Evolutionary conservation across 495 filamentous ascomycete genomes (phyloP).

Genomic region (Aspergillus ellipticus): DNA sequence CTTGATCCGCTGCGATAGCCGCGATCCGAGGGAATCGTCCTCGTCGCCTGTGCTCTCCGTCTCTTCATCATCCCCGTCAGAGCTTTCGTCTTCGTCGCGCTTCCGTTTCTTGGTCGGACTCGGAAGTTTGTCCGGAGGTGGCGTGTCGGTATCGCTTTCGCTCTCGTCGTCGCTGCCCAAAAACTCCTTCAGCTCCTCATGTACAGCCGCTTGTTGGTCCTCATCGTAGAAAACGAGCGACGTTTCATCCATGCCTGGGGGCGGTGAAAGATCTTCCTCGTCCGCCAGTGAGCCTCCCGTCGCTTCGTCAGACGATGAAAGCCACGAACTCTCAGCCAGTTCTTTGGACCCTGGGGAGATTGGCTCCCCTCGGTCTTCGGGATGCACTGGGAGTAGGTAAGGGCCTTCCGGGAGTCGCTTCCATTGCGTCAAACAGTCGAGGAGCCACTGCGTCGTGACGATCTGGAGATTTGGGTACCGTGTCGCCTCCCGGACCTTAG

Average conservation of each 20-base stretch:
- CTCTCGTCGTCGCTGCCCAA: conserved; percentile 63
- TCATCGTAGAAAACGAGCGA: conserved; percentile 42
- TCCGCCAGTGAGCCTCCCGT: conserved; percentile 37
- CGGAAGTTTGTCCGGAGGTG: conserved; percentile 25
- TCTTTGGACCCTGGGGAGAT: conserved; percentile 33
- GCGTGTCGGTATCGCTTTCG: conserved; percentile 43
- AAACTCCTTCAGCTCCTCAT: conserved; percentile 77
- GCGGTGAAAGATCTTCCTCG: conserved; percentile 34
- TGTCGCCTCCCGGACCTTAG: conserved; percentile 79
- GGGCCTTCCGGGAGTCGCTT: conserved; percentile 65
- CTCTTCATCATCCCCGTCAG: conserved; percentile 29
- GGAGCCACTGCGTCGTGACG: conserved; percentile 84
- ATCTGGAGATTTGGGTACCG: conserved; percentile 75
- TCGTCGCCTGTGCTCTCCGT: conserved; percentile 30
- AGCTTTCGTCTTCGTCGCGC: conserved; percentile 29
- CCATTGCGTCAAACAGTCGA: conserved; percentile 78
- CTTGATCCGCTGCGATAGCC: conserved; percentile 47
- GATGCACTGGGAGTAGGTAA: conserved; percentile 65
- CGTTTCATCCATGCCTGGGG: conserved; percentile 27
- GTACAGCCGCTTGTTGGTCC: conserved; percentile 48
- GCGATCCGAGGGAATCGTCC: conserved; percentile 34
- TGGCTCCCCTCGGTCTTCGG: conserved; percentile 51
- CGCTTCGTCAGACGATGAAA: conserved; percentile 42
- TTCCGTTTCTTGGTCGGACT: conserved; percentile 38
- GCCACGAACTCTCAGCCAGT: conserved; percentile 34